These are phyloP conservation scores for Nicotiana tomentosiformis DNA, from an alignment of 257 asterid genomes.

Conservation along the genomic window DNA sequence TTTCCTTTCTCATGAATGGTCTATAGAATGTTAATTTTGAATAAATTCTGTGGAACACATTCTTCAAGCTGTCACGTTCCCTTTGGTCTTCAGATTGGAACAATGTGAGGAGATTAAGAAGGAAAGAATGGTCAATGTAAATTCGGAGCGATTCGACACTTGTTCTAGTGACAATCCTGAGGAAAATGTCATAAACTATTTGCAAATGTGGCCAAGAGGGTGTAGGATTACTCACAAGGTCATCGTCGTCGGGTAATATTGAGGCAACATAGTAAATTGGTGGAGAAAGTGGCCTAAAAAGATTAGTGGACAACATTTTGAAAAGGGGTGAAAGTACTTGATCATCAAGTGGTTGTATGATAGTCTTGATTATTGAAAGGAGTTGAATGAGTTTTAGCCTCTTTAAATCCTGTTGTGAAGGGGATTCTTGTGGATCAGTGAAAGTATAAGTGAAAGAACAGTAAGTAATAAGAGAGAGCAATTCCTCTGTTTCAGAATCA, in stretches of 20 bases:
- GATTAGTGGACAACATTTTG: slow-evolving; percentile 49
- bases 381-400: slow-evolving; percentile 53
- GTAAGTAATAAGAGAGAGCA: slow-evolving; percentile 38
- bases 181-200: slow-evolving; percentile 63
- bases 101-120: slow-evolving; percentile 45
- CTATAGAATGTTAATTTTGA: slow-evolving; percentile 47
- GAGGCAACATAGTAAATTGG: slow-evolving; percentile 28
- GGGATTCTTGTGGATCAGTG: slow-evolving; percentile 59
- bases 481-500: slow-evolving; percentile 31
- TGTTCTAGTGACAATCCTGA: slow-evolving; percentile 26
- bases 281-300: slow-evolving; percentile 63
- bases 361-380: slow-evolving; percentile 35
- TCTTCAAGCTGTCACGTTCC: slow-evolving; percentile 66
- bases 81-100: slow-evolving; percentile 75
- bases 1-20: slow-evolving; percentile 69
- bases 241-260: slow-evolving; percentile 60
- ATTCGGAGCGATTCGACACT: slow-evolving; percentile 30
- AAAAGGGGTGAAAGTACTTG: slow-evolving; percentile 46
- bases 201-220: slow-evolving; percentile 71
- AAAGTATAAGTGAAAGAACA: slow-evolving; percentile 48
- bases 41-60: slow-evolving; percentile 54
- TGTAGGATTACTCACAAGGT: slow-evolving; percentile 34
- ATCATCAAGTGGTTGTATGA: slow-evolving; percentile 18
- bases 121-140: slow-evolving; percentile 40
- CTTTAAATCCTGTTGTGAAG: slow-evolving; percentile 51